Evolutionary conservation across 495 filamentous ascomycete genomes (phyloP), one percentile per base, ranked within the genome.

Genomic region (Aspergillus steynii): DNA sequence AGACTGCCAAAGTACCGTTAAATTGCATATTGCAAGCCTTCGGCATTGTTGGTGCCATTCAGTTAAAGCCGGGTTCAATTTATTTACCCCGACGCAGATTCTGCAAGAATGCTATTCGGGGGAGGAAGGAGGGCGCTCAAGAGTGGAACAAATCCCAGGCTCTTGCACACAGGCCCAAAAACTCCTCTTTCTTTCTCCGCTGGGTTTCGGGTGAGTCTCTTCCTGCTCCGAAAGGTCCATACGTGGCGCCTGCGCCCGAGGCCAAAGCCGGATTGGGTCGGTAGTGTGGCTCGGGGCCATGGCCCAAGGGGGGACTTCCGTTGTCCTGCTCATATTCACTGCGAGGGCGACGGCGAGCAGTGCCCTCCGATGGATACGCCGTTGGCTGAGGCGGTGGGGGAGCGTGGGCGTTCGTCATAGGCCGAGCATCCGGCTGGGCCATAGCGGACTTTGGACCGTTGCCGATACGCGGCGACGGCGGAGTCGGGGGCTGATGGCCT

Each of bases 81-180:
- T 42, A 42, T 42, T 42, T 42, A 42, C 37, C 1, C 37, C 9
- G 31, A 34, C 37, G 4, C 5, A 37, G 34, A 8, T 37, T 10
- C 34, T 37, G 34, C 34, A 37, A 37, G 34, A 12, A 7, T 8
- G 34, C 34, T 37, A 37, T 7, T 37, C 9, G 5, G 34, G 34
- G 9, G 5, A 5, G 8, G 10, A 20, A 8, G 10, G 34, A 12
- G 9, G 37, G 9, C 10, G 37, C 37, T 88, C 79, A 99, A 53
- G 93, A 97, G 79, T 98, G 95, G 72, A 99, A 96, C 55, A 99
- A 70, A 78, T 99, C 95, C 95, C 95, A 99, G 28, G 94, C 94
- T 67, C 91, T 81, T 54, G 89, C 86, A 69, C 95, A 99, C 48
- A 98, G 75, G 51, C 82, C 78, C 63, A 99, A 74, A 70, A 99